Evolutionary conservation across 2,329 filamentous ascomycete species (phyloP).

Genomic region (Xylogone sp.): DNA sequence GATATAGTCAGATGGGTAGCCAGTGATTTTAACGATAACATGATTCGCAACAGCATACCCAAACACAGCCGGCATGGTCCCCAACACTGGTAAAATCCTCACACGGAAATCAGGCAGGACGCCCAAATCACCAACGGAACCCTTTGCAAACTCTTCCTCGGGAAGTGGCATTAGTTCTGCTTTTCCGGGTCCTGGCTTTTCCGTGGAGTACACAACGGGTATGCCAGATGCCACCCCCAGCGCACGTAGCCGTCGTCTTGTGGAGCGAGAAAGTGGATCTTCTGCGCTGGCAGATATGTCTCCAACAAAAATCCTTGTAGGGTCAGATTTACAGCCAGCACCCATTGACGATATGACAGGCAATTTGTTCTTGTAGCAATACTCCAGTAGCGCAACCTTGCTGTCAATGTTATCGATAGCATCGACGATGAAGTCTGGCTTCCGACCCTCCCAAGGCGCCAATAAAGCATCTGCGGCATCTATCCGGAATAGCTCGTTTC

Average conservation of each 20-base stretch:
- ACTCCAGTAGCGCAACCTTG: slow-evolving; percentile 85
- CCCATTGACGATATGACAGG: slow-evolving; percentile 94
- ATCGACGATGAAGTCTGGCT: slow-evolving; percentile 87
- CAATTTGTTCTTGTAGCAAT: slow-evolving; percentile 74
- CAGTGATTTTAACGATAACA: slow-evolving; percentile 75
- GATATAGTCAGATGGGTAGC: slow-evolving; percentile 83
- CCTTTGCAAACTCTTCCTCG: slow-evolving; percentile 85
- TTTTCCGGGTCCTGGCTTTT: slow-evolving; percentile 87
- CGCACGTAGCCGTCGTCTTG: slow-evolving; percentile 68
- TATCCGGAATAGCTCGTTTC: slow-evolving; percentile 77
- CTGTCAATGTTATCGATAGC: slow-evolving; percentile 98
- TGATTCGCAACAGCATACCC: slow-evolving; percentile 91
- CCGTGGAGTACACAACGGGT: slow-evolving; percentile 87
- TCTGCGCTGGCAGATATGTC: slow-evolving; percentile 88
- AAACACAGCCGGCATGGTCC: slow-evolving; percentile 97
- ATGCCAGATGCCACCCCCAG: slow-evolving; percentile 81
- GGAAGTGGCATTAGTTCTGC: slow-evolving; percentile 81
- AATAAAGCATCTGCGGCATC: slow-evolving; percentile 64
- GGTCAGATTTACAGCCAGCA: slow-evolving; percentile 86
- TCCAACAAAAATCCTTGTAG: slow-evolving; percentile 80
- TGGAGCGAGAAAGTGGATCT: slow-evolving; percentile 82
- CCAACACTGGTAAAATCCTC: slow-evolving; percentile 89
- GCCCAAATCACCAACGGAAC: slow-evolving; percentile 79
- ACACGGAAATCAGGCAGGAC: slow-evolving; percentile 91
- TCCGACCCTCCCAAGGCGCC: slow-evolving; percentile 60